Conservation (phyloP, 768 basidiomycete species). For the Suillus ampliporus region DNA sequence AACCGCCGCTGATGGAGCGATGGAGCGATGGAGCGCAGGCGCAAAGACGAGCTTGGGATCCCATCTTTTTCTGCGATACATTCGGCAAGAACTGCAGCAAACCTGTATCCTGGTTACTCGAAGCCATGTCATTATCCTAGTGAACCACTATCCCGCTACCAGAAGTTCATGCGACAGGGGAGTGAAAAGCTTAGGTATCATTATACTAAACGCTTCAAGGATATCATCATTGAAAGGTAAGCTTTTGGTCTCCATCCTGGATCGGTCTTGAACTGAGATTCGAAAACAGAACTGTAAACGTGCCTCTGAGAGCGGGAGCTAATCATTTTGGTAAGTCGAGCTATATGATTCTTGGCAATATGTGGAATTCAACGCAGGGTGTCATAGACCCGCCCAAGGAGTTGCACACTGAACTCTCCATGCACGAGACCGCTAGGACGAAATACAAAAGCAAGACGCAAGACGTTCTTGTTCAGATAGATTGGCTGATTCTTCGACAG, state of each 20-base stretch:
- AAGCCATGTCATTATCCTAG: constrained; percentile 47
- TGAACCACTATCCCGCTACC: constrained; percentile 50
- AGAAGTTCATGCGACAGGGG: constrained; percentile 43
- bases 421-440: constrained; percentile 29
- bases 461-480: background rate
- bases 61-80: constrained; percentile 48
- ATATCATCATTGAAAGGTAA: constrained; percentile 57
- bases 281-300: constrained; percentile 29
- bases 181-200: constrained; percentile 54
- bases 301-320: constrained; percentile 58
- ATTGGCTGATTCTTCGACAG: constrained; percentile 34
- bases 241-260: constrained; percentile 19
- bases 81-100: constrained; percentile 12
- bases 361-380: constrained; percentile 4
- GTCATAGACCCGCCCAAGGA: constrained; percentile 47
- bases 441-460: constrained; percentile 32
- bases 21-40: constrained; percentile 38
- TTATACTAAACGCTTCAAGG: constrained; percentile 52
- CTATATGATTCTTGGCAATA: background rate
- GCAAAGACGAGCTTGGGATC: constrained; percentile 47
- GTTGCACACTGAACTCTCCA: constrained; percentile 45
- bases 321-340: constrained; percentile 53
- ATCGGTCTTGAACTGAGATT: background rate
- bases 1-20: constrained; percentile 43
- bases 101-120: constrained; percentile 52